Conservation (phyloP, 768 basidiomycete genomes). For the Tylopilus rubrobrunneus region DNA sequence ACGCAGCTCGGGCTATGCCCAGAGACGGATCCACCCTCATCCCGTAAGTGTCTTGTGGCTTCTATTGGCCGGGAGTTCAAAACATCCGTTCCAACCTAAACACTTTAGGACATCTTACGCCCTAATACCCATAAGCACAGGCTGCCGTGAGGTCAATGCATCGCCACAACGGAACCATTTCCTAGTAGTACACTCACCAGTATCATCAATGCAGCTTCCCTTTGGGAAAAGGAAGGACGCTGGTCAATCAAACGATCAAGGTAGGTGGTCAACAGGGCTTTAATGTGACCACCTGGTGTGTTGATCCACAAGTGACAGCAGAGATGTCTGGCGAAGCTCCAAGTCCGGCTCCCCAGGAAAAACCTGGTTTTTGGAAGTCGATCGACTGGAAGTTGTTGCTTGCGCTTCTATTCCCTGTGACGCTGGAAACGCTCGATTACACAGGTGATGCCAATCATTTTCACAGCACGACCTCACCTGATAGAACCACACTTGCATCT, state of each 20-base stretch:
- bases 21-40: too few species aligned
- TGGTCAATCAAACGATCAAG: background rate
- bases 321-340: background rate
- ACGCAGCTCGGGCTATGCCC: too few species aligned
- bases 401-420: slow-evolving; percentile 40
- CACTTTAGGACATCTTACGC: too few species aligned
- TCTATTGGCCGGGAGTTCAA: too few species aligned
- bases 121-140: too few species aligned
- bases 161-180: background rate
- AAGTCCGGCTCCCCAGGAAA: background rate
- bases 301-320: slow-evolving; percentile 1
- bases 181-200: background rate
- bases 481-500: background rate
- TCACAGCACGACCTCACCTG: background rate
- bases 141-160: background rate
- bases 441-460: slow-evolving; percentile 14
- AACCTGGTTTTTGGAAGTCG: slow-evolving; percentile 24
- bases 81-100: background rate
- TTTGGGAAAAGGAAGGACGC: slow-evolving; percentile 3
- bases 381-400: slow-evolving; percentile 29
- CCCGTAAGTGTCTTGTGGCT: too few species aligned
- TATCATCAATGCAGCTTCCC: slow-evolving; percentile 10
- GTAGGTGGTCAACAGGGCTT: slow-evolving; percentile 2
- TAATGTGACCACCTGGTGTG: background rate
- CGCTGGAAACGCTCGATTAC: slow-evolving; percentile 36